These are phyloP conservation scores for Marchantia polymorpha DNA, from an alignment of 225 moss, liverwort and hornwort genomes.

Conservation along the genomic window DNA sequence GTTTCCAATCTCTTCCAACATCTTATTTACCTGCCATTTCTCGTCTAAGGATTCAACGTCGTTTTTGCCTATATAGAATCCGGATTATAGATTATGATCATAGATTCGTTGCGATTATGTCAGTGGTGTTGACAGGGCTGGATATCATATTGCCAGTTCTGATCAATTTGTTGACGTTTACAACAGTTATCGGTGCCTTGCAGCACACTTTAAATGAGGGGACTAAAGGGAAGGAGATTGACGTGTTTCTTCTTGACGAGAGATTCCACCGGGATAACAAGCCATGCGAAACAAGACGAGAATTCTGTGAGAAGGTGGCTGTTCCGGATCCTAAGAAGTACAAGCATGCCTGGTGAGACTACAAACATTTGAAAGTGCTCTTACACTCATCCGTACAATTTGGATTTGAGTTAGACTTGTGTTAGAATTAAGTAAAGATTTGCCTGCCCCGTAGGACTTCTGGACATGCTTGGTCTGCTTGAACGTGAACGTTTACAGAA, in stretches of 20 bases:
- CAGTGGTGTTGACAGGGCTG: no score
- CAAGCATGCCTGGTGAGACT: slow-evolving; percentile 76
- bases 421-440: not conserved
- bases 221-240: slow-evolving; percentile 69
- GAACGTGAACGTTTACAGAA: not conserved
- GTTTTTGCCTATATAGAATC: no score
- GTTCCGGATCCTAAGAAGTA: slow-evolving; percentile 71
- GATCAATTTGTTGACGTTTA: not conserved
- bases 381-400: not conserved
- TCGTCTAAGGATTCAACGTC: not conserved
- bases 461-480: not conserved
- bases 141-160: not conserved
- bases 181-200: slow-evolving; percentile 24
- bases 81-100: not conserved
- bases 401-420: not conserved
- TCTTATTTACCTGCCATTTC: not conserved
- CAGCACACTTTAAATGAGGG: slow-evolving; percentile 91
- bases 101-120: not conserved
- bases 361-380: not conserved
- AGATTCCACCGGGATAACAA: slow-evolving; percentile 86
- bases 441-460: not conserved
- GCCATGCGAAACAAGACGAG: slow-evolving; percentile 72
- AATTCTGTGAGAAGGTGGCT: slow-evolving; percentile 54
- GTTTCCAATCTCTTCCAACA: no score
- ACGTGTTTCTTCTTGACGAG: slow-evolving; percentile 84